Percentiles rank a stretch among this genome's conserved stretches.
Evolutionary conservation across 345 rosid genomes (phyloP).

Genomic region (Gynandropsis gynandra): DNA sequence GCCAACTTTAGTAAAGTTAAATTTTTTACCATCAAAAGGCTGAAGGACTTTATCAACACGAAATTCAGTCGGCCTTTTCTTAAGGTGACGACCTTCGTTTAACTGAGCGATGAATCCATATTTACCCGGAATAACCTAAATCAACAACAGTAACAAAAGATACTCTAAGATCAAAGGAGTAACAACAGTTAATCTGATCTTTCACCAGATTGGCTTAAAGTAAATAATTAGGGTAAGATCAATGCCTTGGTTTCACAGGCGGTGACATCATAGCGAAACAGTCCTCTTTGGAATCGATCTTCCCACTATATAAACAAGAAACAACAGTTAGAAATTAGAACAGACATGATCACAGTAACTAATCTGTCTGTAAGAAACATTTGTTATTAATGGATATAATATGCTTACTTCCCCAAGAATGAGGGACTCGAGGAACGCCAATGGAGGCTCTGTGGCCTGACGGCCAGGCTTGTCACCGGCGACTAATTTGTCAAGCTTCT

Average conservation of each 20-base stretch:
- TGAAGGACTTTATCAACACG: slow-evolving; percentile 88
- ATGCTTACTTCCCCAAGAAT: slow-evolving; percentile 72
- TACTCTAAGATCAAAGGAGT: neutral
- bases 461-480: slow-evolving; percentile 17
- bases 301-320: slow-evolving; percentile 63
- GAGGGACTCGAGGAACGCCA: slow-evolving; percentile 64
- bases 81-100: slow-evolving; percentile 87
- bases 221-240: too few species aligned
- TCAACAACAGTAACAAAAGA: slow-evolving; percentile 11
- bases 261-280: slow-evolving; percentile 92
- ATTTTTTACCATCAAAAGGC: slow-evolving; percentile 84
- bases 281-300: slow-evolving; percentile 79
- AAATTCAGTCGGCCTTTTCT: slow-evolving; percentile 96
- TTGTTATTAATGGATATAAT: neutral
- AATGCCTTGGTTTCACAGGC: slow-evolving; percentile 90
- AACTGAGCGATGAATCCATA: slow-evolving; percentile 89
- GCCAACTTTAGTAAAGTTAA: slow-evolving; percentile 88
- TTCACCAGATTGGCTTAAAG: too few species aligned
- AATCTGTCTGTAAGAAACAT: neutral
- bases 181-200: neutral
- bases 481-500: slow-evolving; percentile 29
- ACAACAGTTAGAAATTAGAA: neutral
- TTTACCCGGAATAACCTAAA: slow-evolving; percentile 79
- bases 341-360: neutral
- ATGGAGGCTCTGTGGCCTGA: slow-evolving; percentile 38